These are phyloP conservation scores for Xylaria sp. DNA, from an alignment of 2,329 filamentous ascomycete species.

Conservation along the genomic window DNA sequence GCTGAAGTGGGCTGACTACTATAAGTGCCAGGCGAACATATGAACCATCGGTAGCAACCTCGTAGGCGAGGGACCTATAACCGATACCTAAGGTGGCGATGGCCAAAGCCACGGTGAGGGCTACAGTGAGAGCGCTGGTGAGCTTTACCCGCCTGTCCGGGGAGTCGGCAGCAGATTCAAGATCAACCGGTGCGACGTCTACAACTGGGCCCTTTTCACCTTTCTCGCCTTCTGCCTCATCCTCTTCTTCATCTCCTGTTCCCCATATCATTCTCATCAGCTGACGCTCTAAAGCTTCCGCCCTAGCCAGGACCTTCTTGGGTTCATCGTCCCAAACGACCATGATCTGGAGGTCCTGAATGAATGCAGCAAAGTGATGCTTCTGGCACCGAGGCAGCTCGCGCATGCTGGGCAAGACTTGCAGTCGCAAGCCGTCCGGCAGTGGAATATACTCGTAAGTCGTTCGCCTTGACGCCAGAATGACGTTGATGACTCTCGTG, in stretches of 20 bases:
- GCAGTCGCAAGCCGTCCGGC: conserved; percentile 65
- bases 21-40: conserved; percentile 66
- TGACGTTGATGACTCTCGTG: conserved; percentile 70
- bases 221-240: conserved; percentile 56
- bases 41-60: conserved; percentile 62
- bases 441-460: conserved; percentile 67
- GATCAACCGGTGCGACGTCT: conserved; percentile 54
- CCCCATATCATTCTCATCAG: conserved; percentile 69
- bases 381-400: conserved; percentile 69
- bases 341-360: conserved; percentile 66
- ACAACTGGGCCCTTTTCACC: conserved; percentile 46
- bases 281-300: conserved; percentile 60
- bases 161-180: conserved; percentile 54
- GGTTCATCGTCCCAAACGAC: conserved; percentile 73
- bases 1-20: conserved; percentile 61
- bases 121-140: conserved; percentile 64
- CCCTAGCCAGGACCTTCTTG: conserved; percentile 62
- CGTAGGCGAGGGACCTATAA: conserved; percentile 63
- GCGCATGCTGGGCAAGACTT: conserved; percentile 67
- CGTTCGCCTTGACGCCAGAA: conserved; percentile 58
- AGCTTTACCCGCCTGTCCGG: conserved; percentile 62
- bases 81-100: conserved; percentile 65
- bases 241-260: conserved; percentile 53
- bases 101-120: conserved; percentile 62
- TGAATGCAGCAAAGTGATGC: conserved; percentile 73